Evolutionary conservation across 805 yeast species (phyloP), one percentile per base, ranked within the genome.

Genomic region (Saccharomyces kudriavzevii): DNA sequence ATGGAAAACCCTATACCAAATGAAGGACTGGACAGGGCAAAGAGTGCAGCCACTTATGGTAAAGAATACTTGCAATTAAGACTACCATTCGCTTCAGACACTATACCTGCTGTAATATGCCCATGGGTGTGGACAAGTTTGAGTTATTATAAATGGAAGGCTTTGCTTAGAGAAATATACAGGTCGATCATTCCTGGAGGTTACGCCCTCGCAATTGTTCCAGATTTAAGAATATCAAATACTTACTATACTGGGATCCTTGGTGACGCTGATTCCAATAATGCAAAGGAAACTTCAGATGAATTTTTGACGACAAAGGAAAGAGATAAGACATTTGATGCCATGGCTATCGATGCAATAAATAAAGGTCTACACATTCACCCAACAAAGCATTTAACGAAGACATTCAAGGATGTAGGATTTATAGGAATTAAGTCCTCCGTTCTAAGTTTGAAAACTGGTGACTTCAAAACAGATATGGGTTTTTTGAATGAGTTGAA

Each of bases 151-250:
- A 65, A 60, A 49, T 68, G 72, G 72, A 58, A 54, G 35, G 49
- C 56, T n/a, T 45, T 68, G 14, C 49, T 63, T 10, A 55, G 60
- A 30, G 72, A 68, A 49, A 54, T 66, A 30, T 58, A 54, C 40
- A 58, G 72, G 45, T 58, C 62, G 49, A 48, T 64, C 8, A 53
- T 55, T 6, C 70, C 70, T 17, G 70, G 67, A n/a, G 72, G 72
- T 8, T 65, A 60, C 51, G 53, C 62, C 2, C 52, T 63, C 17
- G 64, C 63, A 3, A 50, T 58, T 1, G 57, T 58, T 13, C 45
- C 56, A 29, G 70, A 68, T 54, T 47, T 66, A 11, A 56, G 58
- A 20, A 35, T 60, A 11, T 56, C 65, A 4, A 65, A 61, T 45
- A 53, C 55, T 20, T 35, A 35, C 43, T 17, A 35, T 35, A 35